Percentiles rank a stretch among this genome's conserved stretches.
Evolutionary conservation across 768 basidiomycete species (phyloP).

Genomic region (Russula brevipes): DNA sequence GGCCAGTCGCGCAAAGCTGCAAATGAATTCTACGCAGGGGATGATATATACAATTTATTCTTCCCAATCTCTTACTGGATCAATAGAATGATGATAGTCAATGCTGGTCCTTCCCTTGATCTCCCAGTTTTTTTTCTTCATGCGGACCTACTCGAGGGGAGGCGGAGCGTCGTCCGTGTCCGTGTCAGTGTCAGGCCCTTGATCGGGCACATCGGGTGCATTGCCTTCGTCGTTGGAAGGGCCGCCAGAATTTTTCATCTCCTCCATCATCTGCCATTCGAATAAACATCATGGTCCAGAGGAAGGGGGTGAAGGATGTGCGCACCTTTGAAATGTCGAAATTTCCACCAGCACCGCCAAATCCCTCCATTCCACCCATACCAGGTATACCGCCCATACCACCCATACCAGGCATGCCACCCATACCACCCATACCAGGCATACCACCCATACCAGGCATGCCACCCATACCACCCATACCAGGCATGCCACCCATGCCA

Average conservation of each 20-base stretch:
- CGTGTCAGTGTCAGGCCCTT: slow-evolving; percentile 39
- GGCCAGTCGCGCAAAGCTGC: background rate
- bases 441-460: slow-evolving; percentile 54
- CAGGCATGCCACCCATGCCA: slow-evolving; percentile 35
- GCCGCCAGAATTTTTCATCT: slow-evolving; percentile 31
- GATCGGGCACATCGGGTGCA: background rate
- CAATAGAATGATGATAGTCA: slow-evolving; percentile 1
- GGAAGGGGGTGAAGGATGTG: slow-evolving; percentile 2
- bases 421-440: slow-evolving; percentile 39
- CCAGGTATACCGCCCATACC: background rate
- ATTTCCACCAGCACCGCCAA: slow-evolving; percentile 38
- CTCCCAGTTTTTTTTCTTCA: background rate
- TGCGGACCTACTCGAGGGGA: slow-evolving; percentile 52
- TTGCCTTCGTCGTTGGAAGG: slow-evolving; percentile 22
- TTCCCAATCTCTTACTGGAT: slow-evolving; percentile 1
- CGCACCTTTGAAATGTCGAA: slow-evolving; percentile 66
- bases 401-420: background rate
- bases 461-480: slow-evolving; percentile 42
- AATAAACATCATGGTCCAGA: background rate
- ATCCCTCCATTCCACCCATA: slow-evolving; percentile 17
- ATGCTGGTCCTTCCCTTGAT: background rate
- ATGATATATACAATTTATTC: background rate
- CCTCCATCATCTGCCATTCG: slow-evolving; percentile 39
- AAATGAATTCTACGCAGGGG: background rate
- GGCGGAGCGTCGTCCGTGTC: slow-evolving; percentile 51